Conservation (phyloP, 2,329 filamentous ascomycete species). For the Alternaria sp. region DNA sequence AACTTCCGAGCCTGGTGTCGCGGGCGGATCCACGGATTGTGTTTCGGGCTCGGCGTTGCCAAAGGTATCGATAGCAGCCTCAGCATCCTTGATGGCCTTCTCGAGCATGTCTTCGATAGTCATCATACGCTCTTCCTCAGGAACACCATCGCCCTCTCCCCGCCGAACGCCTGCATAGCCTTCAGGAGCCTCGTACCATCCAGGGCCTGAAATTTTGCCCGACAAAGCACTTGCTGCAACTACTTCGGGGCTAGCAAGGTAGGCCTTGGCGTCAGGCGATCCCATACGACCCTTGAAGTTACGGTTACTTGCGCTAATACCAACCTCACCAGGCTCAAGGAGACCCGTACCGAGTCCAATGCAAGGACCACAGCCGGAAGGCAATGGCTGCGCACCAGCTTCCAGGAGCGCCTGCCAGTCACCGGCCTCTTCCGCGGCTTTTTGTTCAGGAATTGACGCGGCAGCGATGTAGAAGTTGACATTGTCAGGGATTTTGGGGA, state of each 20-base stretch:
- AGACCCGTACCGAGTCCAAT: conserved; percentile 85
- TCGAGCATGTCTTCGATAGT: conserved; percentile 75
- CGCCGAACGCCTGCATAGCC: conserved; percentile 71
- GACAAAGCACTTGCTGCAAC: conserved; percentile 87
- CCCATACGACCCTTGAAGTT: conserved; percentile 96
- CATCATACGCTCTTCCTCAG: conserved; percentile 69
- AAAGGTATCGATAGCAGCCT: conserved; percentile 65
- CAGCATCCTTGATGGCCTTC: conserved; percentile 73
- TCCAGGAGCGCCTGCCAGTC: conserved; percentile 86
- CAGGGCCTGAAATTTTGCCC: conserved; percentile 77
- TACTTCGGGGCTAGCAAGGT: conserved; percentile 87
- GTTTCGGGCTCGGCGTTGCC: conserved; percentile 44
- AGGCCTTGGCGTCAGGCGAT: conserved; percentile 78
- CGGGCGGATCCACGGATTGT: conserved; percentile 43
- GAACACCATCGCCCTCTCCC: conserved; percentile 74
- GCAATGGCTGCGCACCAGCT: conserved; percentile 76
- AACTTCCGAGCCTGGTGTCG: conserved; percentile 36
- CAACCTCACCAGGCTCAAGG: conserved; percentile 84
- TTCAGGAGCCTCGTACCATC: conserved; percentile 77
- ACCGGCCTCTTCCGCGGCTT: conserved; percentile 77
- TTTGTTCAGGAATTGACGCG: conserved; percentile 80
- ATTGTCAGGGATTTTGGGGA: conserved; percentile 74
- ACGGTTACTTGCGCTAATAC: conserved; percentile 82
- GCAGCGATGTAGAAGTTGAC: conserved; percentile 92
- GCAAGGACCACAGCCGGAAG: conserved; percentile 81